Conservation (phyloP, 2,329 filamentous ascomycete species). For the Rutstroemia sp. region DNA sequence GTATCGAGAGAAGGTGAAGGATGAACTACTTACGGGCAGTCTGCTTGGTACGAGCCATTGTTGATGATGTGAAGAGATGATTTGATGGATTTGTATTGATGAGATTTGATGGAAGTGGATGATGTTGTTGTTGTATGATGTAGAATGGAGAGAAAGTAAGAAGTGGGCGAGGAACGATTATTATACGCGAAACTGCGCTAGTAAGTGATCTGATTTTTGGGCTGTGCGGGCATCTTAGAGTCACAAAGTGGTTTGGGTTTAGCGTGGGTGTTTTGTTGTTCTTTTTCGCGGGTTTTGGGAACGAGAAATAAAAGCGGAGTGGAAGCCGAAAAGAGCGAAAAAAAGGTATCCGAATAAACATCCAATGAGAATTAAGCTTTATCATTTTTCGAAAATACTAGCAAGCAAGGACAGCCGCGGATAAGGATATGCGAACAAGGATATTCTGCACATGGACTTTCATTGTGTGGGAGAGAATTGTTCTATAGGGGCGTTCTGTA, state of each 20-base stretch:
- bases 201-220: slow-evolving; percentile 20
- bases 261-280: background rate
- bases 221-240: slow-evolving; percentile 1
- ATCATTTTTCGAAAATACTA: background rate
- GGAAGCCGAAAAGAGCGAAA: too few species aligned
- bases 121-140: slow-evolving; percentile 18
- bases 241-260: background rate
- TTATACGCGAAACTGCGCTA: slow-evolving; percentile 26
- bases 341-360: background rate
- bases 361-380: slow-evolving; percentile 15
- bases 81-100: slow-evolving; percentile 14
- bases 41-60: slow-evolving; percentile 35
- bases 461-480: too few species aligned
- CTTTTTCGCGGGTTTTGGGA: too few species aligned
- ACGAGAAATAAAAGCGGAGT: too few species aligned
- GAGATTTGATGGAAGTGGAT: slow-evolving; percentile 5
- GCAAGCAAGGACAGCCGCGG: background rate
- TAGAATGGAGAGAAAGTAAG: slow-evolving; percentile 25
- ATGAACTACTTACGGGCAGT: slow-evolving; percentile 13
- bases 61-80: slow-evolving; percentile 14
- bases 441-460: too few species aligned
- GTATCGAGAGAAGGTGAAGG: background rate
- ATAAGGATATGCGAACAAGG: too few species aligned
- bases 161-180: slow-evolving; percentile 27
- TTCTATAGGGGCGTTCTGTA: too few species aligned